Evolutionary conservation across 2,329 filamentous ascomycete species (phyloP), one percentile per base, ranked within the genome.

Genomic region (Ilyonectria sp.): DNA sequence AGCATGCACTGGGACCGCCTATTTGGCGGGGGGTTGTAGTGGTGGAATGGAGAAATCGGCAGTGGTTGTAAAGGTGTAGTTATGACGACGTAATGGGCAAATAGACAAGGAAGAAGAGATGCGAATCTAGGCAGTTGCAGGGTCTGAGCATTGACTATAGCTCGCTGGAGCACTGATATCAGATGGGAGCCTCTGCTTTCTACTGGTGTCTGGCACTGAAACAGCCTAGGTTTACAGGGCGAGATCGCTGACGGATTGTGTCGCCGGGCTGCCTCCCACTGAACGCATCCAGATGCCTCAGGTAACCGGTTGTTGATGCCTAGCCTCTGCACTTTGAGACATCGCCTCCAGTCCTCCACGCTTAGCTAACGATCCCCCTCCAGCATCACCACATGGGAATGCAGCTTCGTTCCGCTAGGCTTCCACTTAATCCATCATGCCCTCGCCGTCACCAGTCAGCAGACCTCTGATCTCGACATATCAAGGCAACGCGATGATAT

Each of bases 1-100:
- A 86, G 79, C 86, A 88, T 88, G 72, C 82, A 83, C 75, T 63
- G 64, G 40, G 31, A 37, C 50, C 53, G 70, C 62, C 71, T 67
- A 3, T 44, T 43, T 60, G 44, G 72, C 58, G 68, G 66, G 55
- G 46, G 57, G 59, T 21, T 56, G 35, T 58, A 66, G 59, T 52
- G 68, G 63, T 61, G 33, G 37, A 59, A 43, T 40, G 59, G 31
- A n/a, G 15, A 54, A 15, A n/a, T 54, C 5, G 52, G 52, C 21
- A 15, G 40, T 49, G 19, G 40, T 43, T 43, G 40, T 43, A 17
- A 43, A 43, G 40, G 8, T 43, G 40, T 43, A 26, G 26, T 26
- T 26, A 43, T 43, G 40, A 43, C 40, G 40, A 43, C 40, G 15
- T n/a, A 43, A 43, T 43, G 40, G 6, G 15, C 40, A 43, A 43